phyloP scores from a whole-genome alignment of 2,329 filamentous ascomycete genomes.

The Colletotrichum lupini region DNA sequence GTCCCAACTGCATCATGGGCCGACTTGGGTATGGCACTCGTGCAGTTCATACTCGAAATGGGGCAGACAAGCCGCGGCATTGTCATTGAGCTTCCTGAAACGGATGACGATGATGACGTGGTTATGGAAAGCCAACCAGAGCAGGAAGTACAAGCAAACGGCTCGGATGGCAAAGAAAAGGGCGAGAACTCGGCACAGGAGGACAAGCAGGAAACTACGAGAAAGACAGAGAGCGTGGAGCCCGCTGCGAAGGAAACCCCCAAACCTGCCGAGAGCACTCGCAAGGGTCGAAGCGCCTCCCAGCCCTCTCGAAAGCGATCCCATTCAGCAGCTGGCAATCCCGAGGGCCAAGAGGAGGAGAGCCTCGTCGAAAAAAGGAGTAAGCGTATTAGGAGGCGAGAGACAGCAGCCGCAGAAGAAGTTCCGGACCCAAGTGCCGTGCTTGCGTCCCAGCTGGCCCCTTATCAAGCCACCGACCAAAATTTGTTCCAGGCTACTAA shows the following conservation, averaged over 20 bases:
- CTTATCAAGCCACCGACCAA: constrained; percentile 66
- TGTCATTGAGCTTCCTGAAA: constrained; percentile 49
- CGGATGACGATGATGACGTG: constrained; percentile 48
- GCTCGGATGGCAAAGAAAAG: constrained; percentile 44
- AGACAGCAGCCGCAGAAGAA: constrained; percentile 64
- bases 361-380: constrained; percentile 69
- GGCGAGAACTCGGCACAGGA: constrained; percentile 51
- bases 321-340: constrained; percentile 69
- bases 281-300: constrained; percentile 51
- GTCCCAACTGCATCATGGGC: constrained; percentile 53
- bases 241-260: constrained; percentile 10
- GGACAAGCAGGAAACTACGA: constrained; percentile 11
- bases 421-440: constrained; percentile 62
- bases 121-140: constrained; percentile 39
- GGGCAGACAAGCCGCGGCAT: constrained; percentile 50
- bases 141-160: constrained; percentile 12
- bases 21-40: constrained; percentile 54
- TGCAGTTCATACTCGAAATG: constrained; percentile 46
- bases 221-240: constrained; percentile 21
- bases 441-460: constrained; percentile 65
- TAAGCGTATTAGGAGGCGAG: constrained; percentile 72
- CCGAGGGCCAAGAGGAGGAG: constrained; percentile 67
- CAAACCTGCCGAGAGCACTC: constrained; percentile 43
- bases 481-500: constrained; percentile 66
- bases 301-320: constrained; percentile 67